Evolutionary conservation across 306 rosid species (phyloP).

Genomic region (Rosa persica): DNA sequence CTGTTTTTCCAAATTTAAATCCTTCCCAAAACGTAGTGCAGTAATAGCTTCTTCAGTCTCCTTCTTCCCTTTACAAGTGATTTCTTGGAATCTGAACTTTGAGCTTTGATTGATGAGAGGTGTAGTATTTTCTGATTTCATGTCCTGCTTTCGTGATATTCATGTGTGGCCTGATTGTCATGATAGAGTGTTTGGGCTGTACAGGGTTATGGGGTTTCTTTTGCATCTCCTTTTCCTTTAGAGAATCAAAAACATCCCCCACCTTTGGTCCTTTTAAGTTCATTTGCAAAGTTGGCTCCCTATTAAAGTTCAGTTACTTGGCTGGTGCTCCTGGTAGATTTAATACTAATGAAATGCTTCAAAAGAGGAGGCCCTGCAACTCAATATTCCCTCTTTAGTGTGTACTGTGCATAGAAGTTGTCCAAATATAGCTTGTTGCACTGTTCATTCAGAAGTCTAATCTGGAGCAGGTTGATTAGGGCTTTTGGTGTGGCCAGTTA

Average conservation of each 20-base stretch:
- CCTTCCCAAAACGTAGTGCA: not conserved
- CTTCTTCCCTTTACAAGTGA: not conserved
- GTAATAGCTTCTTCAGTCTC: not conserved
- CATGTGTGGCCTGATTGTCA: not conserved
- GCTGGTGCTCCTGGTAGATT: not conserved
- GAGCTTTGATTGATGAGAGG: not conserved
- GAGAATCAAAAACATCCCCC: not conserved
- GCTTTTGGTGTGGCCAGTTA: not conserved
- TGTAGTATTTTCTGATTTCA: not conserved
- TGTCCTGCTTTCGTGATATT: not conserved
- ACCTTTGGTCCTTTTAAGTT: not conserved
- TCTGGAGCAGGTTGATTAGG: not conserved
- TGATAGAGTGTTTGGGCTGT: not conserved
- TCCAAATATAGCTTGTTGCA: not conserved
- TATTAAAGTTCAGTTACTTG: not conserved
- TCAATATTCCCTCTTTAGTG: not conserved
- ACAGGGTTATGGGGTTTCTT: not conserved
- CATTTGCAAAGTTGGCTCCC: not conserved
- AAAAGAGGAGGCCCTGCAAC: not conserved
- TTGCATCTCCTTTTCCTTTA: not conserved
- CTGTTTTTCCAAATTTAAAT: not conserved
- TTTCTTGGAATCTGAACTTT: too few species aligned
- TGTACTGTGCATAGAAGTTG: not conserved
- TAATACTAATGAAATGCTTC: not conserved
- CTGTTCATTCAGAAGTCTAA: not conserved